Percentiles rank a stretch among this genome's conserved stretches.
Evolutionary conservation across 2,329 filamentous ascomycete species (phyloP).

Genomic region (Shiraia bambusicola): DNA sequence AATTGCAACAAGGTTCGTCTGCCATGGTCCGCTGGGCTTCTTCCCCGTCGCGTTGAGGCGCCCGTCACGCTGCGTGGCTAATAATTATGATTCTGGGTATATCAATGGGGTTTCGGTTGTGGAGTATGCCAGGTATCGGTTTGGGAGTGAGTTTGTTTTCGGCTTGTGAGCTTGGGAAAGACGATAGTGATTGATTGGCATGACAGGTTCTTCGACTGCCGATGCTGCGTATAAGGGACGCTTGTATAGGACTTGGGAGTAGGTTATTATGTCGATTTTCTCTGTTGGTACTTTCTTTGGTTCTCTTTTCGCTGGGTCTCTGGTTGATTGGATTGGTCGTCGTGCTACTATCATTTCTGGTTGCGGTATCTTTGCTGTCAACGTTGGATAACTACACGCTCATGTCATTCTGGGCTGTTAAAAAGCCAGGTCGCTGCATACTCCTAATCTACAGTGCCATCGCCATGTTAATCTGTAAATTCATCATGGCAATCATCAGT

Average conservation of each 20-base stretch:
- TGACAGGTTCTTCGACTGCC: conserved; percentile 59
- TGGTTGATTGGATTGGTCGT: conserved; percentile 69
- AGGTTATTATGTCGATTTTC: conserved; percentile 76
- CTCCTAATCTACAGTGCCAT: conserved; percentile 77
- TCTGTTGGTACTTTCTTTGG: conserved; percentile 81
- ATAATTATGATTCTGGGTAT: conserved; percentile 74
- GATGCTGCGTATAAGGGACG: conserved; percentile 44
- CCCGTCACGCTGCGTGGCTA: conserved; percentile 52
- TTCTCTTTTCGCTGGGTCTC: conserved; percentile 67
- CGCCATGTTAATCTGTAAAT: conserved; percentile 85
- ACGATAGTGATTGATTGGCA: conserved; percentile 3
- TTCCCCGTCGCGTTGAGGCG: conserved; percentile 50
- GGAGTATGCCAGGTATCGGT: conserved; percentile 41
- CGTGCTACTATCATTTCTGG: conserved; percentile 59
- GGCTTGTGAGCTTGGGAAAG: background rate
- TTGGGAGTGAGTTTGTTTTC: conserved; percentile 41
- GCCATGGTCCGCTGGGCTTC: conserved; percentile 30
- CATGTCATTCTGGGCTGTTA: conserved; percentile 82
- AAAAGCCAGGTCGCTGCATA: conserved; percentile 76
- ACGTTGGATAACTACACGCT: conserved; percentile 84
- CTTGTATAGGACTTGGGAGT: conserved; percentile 51
- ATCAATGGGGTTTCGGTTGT: conserved; percentile 64
- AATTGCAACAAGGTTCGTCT: conserved; percentile 8
- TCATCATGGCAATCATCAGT: conserved; percentile 74
- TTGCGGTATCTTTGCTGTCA: conserved; percentile 62